phyloP scores from a whole-genome alignment of 441 rosid genomes.

The Erodium chrysanthum region DNA sequence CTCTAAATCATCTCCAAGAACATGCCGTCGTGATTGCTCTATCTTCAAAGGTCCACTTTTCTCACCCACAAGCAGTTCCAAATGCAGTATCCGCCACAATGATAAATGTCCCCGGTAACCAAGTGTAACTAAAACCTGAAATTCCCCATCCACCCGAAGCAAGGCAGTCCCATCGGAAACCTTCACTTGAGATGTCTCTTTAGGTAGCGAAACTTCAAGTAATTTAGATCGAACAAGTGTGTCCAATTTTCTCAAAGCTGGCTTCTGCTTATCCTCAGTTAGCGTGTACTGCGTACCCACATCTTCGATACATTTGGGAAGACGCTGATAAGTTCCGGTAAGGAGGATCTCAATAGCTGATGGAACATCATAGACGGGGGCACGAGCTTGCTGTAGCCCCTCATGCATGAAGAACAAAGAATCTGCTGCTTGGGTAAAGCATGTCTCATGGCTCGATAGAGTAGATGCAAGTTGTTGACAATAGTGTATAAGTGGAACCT shows the following conservation, averaged over 20 bases:
- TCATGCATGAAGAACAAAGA: conserved; percentile 95
- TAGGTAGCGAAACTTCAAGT: conserved; percentile 75
- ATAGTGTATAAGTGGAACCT: conserved; percentile 86
- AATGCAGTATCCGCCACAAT: conserved; percentile 95
- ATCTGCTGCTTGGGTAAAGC: conserved; percentile 94
- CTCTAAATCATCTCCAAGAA: conserved; percentile 92
- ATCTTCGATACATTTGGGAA: conserved; percentile 88
- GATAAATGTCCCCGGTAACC: conserved; percentile 91
- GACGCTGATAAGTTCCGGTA: conserved; percentile 80
- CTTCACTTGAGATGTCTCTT: conserved; percentile 76
- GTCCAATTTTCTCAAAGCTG: conserved; percentile 82
- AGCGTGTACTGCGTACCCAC: conserved; percentile 66
- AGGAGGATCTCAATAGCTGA: conserved; percentile 85
- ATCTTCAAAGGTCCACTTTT: conserved; percentile 61
- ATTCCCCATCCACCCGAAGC: conserved; percentile 76
- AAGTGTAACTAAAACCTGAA: conserved; percentile 90
- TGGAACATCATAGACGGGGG: conserved; percentile 94
- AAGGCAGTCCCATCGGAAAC: conserved; percentile 78
- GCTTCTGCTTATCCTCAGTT: conserved; percentile 67
- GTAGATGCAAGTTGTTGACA: conserved; percentile 86
- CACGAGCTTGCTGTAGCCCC: conserved; percentile 95
- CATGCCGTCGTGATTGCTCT: conserved; percentile 65
- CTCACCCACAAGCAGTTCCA: conserved; percentile 97
- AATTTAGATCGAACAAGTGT: conserved; percentile 75
- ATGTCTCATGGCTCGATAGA: conserved; percentile 78